Evolutionary conservation across 2,329 filamentous ascomycete species (phyloP).

Genomic region (Nannizzia gypsea): DNA sequence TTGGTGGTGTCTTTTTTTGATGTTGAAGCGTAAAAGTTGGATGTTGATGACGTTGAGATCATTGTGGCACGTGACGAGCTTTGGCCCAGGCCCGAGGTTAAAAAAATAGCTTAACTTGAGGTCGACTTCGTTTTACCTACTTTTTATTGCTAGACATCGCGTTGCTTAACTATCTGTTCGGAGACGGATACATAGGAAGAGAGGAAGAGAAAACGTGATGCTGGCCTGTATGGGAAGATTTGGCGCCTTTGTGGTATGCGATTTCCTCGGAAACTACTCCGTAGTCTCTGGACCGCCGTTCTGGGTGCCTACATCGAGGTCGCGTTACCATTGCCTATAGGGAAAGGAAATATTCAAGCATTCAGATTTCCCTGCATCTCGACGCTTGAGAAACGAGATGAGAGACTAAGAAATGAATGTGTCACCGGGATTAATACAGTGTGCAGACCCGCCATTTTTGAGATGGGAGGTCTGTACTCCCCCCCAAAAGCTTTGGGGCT

Average conservation of each 20-base stretch:
- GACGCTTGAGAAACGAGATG: not conserved
- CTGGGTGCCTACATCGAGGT: not conserved
- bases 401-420: not conserved
- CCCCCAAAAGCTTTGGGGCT: not conserved
- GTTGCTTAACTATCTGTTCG: not conserved
- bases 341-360: not conserved
- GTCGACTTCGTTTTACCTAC: not conserved
- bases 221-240: not conserved
- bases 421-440: not conserved
- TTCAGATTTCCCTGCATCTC: not conserved
- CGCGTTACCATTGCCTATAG: not conserved
- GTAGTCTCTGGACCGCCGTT: not conserved
- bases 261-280: not conserved
- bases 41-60: constrained; percentile 1
- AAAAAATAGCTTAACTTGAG: not conserved
- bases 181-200: not conserved
- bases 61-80: not conserved
- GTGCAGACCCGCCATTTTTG: not conserved
- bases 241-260: not conserved
- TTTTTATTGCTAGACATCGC: not conserved
- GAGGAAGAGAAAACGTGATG: not conserved
- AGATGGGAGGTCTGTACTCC: not conserved
- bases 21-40: not conserved
- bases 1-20: not conserved
- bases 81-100: not conserved